Conservation (phyloP, 352 stramenopile genomes). For the Phytophthora pistaciae region DNA sequence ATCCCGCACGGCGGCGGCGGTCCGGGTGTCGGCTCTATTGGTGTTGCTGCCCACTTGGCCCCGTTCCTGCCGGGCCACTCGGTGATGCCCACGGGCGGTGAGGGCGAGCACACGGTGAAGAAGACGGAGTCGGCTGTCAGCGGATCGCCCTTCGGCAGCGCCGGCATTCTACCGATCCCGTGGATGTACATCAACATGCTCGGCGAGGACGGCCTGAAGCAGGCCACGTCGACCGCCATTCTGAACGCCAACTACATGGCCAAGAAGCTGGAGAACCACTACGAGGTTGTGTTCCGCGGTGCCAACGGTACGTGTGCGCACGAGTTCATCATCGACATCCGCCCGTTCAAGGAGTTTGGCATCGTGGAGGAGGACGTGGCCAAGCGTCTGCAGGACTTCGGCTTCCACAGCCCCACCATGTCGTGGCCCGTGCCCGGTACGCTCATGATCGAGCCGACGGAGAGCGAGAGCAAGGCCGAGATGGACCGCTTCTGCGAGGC, state of each 20-base stretch:
- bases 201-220: constrained; percentile 95
- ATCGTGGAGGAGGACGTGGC: constrained; percentile 98
- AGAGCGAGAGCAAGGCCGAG: constrained; percentile 98
- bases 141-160: constrained; percentile 97
- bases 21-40: constrained; percentile 92
- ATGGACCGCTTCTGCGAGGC: constrained; percentile 98
- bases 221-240: constrained; percentile 96
- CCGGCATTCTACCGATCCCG: constrained; percentile 98
- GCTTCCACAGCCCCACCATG: constrained; percentile 99
- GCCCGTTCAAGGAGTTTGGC: constrained; percentile 96
- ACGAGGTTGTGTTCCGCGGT: constrained; percentile 96
- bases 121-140: constrained; percentile 92
- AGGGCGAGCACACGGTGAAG: constrained; percentile 74
- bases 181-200: constrained; percentile 99
- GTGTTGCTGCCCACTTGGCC: constrained; percentile 95
- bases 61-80: constrained; percentile 97
- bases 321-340: constrained; percentile 99
- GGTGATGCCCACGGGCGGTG: constrained; percentile 83
- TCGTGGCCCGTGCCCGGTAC: constrained; percentile 98
- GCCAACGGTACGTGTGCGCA: constrained; percentile 98
- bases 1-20: constrained; percentile 99
- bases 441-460: constrained; percentile 99
- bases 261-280: constrained; percentile 94
- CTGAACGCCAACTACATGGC: constrained; percentile 99
- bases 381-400: constrained; percentile 99